Base-by-base conservation (phyloP, 352 stramenopile species). In the Phytopythium vexans region DNA sequence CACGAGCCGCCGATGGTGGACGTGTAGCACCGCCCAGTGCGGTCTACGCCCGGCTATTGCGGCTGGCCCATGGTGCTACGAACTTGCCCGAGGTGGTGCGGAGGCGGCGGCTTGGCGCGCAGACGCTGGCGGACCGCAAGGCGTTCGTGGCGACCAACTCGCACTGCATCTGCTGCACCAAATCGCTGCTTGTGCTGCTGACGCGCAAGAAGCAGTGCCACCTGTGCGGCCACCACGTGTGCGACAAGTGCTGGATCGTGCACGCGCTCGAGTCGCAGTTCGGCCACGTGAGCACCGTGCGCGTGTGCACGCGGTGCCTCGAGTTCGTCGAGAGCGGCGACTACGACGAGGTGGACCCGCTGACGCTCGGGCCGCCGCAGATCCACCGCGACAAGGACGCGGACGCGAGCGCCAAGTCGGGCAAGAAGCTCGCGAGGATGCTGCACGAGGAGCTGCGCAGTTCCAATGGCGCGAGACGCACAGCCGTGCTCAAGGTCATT, bases 241-340 rank as follows among this genome's bases (percentile, higher is more conserved):
- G 65, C 33, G 58, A 70, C 21, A 56, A 56, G 7, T 74, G 65
- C 39, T 70, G 57, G 54, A 61, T 43, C 27, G 8, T 70, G 11
- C 49, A 74, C 16, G 52, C 68, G 41, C 59, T 67, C 42, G 61
- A 74, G 46, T 68, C 55, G 2, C 55, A 63, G 15, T 41, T 55
- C 8, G 41, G 51, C 0, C 47, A 62, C 10, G 27, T 72, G 31
- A 64, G 65, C 9, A 55, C 54, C 7, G 55, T 82, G 14, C 70
- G 74, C 27, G 56, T 84, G 12, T 88, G 77, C 41, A 34, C 46
- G 3, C 58, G 62, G 8, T 88, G 77, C 51, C 55, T 84, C 9
- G 65, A 72, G 21, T 67, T 66, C n/a, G 72, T 88, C 10, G 70
- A 88, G 40, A 53, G 58, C 11, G 69, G 73, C 46, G 69, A 85